These are phyloP conservation scores for Scedosporium minutisporum DNA, from an alignment of 2,329 filamentous ascomycete genomes.

Conservation along the genomic window DNA sequence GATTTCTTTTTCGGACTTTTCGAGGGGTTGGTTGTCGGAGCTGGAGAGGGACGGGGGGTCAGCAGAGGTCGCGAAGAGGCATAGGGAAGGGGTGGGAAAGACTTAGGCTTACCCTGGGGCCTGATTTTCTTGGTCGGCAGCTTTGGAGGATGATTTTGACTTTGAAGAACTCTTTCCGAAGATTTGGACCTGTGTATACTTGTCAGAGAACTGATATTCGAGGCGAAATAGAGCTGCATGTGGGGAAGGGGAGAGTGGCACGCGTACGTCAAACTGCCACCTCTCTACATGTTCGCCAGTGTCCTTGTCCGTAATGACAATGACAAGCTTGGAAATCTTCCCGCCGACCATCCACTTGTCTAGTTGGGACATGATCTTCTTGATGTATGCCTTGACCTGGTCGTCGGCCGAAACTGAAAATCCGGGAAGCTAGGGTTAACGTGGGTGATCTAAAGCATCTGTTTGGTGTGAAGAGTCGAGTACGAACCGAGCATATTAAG, in stretches of 20 bases:
- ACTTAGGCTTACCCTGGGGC: constrained; percentile 27
- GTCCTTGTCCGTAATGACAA: constrained; percentile 95
- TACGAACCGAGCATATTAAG: constrained; percentile 79
- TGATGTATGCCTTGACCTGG: constrained; percentile 98
- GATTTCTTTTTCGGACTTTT: constrained; percentile 90
- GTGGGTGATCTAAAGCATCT: neutral
- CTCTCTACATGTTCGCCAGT: constrained; percentile 92
- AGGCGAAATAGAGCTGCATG: constrained; percentile 9
- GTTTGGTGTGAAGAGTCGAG: neutral
- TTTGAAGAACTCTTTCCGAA: constrained; percentile 39
- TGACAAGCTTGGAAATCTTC: constrained; percentile 94
- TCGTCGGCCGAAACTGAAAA: constrained; percentile 77
- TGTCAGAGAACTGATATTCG: constrained; percentile 4
- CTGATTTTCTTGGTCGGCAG: constrained; percentile 62
- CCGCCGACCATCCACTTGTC: constrained; percentile 96
- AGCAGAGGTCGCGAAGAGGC: neutral
- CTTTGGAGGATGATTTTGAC: constrained; percentile 38
- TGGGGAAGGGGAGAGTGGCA: neutral
- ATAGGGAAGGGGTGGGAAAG: neutral
- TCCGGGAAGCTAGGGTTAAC: constrained; percentile 1
- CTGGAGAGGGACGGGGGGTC: neutral
- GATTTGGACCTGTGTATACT: constrained; percentile 25
- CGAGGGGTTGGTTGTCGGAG: constrained; percentile 21
- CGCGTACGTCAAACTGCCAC: constrained; percentile 87
- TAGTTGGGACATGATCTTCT: constrained; percentile 97